Base-by-base conservation (phyloP, 306 rosid species). In the Arachis stenosperma region DNA sequence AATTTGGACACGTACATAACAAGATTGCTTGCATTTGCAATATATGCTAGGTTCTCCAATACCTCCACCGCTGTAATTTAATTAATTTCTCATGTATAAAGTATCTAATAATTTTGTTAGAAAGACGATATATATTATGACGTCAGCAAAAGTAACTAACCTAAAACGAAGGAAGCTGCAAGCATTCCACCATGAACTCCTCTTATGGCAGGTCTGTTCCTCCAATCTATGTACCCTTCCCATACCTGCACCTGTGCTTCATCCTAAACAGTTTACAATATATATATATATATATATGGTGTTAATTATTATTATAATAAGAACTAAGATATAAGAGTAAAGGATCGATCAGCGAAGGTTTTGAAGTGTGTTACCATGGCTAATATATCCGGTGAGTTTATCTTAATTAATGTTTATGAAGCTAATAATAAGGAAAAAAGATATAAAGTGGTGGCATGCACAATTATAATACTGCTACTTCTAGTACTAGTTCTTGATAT, bases 141-240 rank as follows among this genome's bases (percentile, higher is more conserved):
- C 27, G 27, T 22, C 27, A 22, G 27, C 27, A 22, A 22, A 22
- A 33, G 37, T 33, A 33, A 81, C 86, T 82, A 62, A 90, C 97
- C 88, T 61, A 90, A 76, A 75, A 88, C 89, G 68, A 86, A 90
- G 63, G 90, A 86, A 13, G 94, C 94, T 43, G 97, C 93, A 61
- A 80, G 78, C 84, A 86, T 88, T 85, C 93, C 97, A 40, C 97
- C 93, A 72, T 88, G 91, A 33, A 66, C 65, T 61, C 91, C 90
- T 82, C 41, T 85, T 17, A 77, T 61, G 72, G 93, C 90, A 52
- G 93, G 97, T 71, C 75, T 86, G 83, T 85, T 86, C 86, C 79
- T 88, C 91, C 93, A 90, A 81, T 88, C 89, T n/a, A 86, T 90
- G 73, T 88, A 90, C 43, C 93, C 93, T 79, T 83, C 91, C 90